phyloP scores from a whole-genome alignment of 306 rosid species.

The Alnus glutinosa region DNA sequence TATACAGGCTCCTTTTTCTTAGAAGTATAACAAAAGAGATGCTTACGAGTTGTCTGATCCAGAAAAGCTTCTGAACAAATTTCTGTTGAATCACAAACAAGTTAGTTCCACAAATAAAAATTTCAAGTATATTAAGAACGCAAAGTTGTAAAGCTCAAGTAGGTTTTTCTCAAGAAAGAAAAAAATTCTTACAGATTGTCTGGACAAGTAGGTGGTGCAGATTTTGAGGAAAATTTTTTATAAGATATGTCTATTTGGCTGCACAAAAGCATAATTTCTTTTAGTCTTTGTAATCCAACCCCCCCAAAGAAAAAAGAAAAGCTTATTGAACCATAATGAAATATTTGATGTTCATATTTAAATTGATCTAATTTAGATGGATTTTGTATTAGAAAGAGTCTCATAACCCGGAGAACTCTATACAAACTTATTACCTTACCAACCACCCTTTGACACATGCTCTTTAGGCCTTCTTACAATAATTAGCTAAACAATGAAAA shows the following conservation, averaged over 20 bases:
- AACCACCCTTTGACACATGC: background rate
- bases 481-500: background rate
- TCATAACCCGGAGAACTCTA: background rate
- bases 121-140: background rate
- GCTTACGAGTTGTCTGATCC: slow-evolving; percentile 23
- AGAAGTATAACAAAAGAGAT: background rate
- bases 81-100: slow-evolving; percentile 15
- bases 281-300: background rate
- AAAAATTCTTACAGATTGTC: slow-evolving; percentile 17
- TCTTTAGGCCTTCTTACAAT: background rate
- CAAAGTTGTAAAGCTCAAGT: background rate
- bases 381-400: background rate
- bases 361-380: background rate
- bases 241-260: slow-evolving; percentile 29
- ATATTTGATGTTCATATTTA: background rate
- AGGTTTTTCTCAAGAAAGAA: background rate
- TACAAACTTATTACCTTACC: background rate
- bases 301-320: too few species aligned
- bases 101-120: background rate
- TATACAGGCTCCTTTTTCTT: background rate
- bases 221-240: slow-evolving; percentile 18
- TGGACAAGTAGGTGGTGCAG: background rate
- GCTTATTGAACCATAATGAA: background rate
- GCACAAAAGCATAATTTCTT: slow-evolving; percentile 2
- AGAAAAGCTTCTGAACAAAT: slow-evolving; percentile 32